A percentile compares a stretch with the other conserved stretches of the same genome.
Conservation (phyloP, 345 rosid species). For the Eucalyptus cloeziana region DNA sequence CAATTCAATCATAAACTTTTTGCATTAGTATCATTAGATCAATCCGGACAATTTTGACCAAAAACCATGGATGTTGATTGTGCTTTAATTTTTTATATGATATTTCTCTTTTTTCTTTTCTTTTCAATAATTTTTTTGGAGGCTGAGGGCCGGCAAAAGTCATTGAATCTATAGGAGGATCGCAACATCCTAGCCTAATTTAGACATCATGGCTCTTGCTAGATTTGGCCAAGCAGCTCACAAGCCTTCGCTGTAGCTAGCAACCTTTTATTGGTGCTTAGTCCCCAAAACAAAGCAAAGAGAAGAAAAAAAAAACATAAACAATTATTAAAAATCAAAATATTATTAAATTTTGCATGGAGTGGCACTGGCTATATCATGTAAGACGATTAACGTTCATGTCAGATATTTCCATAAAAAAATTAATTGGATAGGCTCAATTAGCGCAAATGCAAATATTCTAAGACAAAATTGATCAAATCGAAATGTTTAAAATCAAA, state of each 20-base stretch:
- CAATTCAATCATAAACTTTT: too few species aligned
- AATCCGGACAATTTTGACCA: neutral
- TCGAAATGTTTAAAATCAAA: accelerated
- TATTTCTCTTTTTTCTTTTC: too few species aligned
- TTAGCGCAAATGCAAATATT: neutral
- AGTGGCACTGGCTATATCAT: accelerated
- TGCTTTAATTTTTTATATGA: too few species aligned
- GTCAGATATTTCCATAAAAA: accelerated
- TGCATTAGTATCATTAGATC: too few species aligned
- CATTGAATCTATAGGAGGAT: neutral
- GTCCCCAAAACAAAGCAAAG: neutral
- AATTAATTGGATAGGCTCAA: accelerated
- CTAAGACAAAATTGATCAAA: neutral
- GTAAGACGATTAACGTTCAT: accelerated
- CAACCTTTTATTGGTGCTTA: accelerated
- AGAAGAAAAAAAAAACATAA: neutral
- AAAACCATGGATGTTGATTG: too few species aligned
- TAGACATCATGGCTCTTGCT: neutral
- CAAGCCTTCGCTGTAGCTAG: neutral
- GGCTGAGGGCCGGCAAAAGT: neutral
- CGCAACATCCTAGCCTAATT: neutral
- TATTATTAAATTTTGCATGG: too few species aligned
- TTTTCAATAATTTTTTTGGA: neutral
- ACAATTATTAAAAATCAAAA: too few species aligned
- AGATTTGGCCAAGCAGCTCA: neutral